A percentile compares a stretch with the other conserved stretches of the same genome.
Conservation (phyloP, 257 asterid genomes). For the Solanum rostratum region DNA sequence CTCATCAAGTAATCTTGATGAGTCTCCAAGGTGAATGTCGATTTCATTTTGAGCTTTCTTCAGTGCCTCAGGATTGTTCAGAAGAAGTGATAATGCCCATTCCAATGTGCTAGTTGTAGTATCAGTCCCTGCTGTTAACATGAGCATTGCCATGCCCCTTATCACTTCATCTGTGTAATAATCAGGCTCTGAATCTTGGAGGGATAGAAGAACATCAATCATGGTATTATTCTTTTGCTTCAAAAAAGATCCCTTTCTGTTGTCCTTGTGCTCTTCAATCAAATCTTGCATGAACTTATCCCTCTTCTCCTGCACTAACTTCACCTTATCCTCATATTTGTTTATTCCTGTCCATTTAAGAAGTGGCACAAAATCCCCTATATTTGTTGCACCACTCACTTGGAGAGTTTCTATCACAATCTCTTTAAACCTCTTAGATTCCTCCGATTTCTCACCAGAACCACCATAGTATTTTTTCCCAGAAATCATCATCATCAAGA, state of each 20-base stretch:
- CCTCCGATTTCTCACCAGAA: conserved; percentile 3
- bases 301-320: conserved; percentile 17
- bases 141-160: conserved; percentile 8
- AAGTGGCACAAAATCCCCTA: conserved; percentile 24
- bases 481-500: conserved; percentile 33
- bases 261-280: conserved; percentile 20
- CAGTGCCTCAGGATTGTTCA: conserved; percentile 39
- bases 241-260: neutral
- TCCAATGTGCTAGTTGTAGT: conserved; percentile 47
- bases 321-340: conserved; percentile 12
- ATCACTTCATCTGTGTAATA: conserved; percentile 20
- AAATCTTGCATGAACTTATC: conserved; percentile 30
- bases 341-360: conserved; percentile 19
- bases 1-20: conserved; percentile 32
- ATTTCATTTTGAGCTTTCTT: conserved; percentile 40
- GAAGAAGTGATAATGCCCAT: conserved; percentile 47
- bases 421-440: conserved; percentile 15
- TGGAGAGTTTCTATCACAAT: conserved; percentile 10
- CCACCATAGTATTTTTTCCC: conserved; percentile 29
- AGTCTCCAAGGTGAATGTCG: conserved; percentile 10
- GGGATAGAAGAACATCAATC: conserved; percentile 31
- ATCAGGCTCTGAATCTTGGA: conserved; percentile 27
- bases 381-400: conserved; percentile 7
- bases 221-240: conserved; percentile 5
- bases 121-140: conserved; percentile 46